Conservation (phyloP, 441 rosid genomes). For the Aquilaria agallochum region DNA sequence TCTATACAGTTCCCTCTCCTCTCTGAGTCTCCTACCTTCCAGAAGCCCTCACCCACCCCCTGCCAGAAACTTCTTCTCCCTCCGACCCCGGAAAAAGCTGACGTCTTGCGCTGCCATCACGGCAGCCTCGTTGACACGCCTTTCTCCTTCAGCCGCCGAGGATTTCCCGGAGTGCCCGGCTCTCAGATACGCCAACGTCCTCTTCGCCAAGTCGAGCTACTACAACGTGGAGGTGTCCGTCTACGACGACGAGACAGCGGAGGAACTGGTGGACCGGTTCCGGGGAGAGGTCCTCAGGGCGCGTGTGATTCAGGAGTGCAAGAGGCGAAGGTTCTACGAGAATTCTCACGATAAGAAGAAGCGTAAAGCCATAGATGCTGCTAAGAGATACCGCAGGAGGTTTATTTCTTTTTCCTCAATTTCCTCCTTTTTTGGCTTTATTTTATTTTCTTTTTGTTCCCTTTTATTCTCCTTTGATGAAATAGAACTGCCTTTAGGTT, state of each 20-base stretch:
- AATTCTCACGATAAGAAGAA: constrained; percentile 35
- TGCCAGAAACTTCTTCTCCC: constrained; percentile 4
- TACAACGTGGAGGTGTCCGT: constrained; percentile 44
- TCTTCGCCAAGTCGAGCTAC: constrained; percentile 24
- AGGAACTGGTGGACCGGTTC: constrained; percentile 30
- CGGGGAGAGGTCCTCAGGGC: constrained; percentile 37
- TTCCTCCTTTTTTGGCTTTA: neutral
- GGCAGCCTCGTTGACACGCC: constrained; percentile 1
- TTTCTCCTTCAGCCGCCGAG: constrained; percentile 3
- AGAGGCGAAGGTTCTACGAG: constrained; percentile 42
- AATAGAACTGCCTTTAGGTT: too few relatives aligned
- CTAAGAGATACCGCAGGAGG: constrained; percentile 38
- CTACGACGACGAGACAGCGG: constrained; percentile 44
- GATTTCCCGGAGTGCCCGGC: constrained; percentile 29
- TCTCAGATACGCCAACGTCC: constrained; percentile 29
- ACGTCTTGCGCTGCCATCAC: constrained; percentile 1
- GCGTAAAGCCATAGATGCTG: constrained; percentile 37
- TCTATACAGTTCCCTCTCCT: constrained; percentile 24
- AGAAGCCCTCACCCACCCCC: constrained; percentile 7
- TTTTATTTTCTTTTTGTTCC: neutral
- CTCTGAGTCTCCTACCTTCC: constrained; percentile 7
- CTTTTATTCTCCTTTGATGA: too few relatives aligned
- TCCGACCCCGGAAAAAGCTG: neutral
- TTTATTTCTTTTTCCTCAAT: constrained; percentile 3
- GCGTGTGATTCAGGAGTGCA: constrained; percentile 37